Evolutionary conservation across 192 early-diverging fungal species (phyloP), one percentile per base, ranked within the genome.

Genomic region (Gonapodya sp.): DNA sequence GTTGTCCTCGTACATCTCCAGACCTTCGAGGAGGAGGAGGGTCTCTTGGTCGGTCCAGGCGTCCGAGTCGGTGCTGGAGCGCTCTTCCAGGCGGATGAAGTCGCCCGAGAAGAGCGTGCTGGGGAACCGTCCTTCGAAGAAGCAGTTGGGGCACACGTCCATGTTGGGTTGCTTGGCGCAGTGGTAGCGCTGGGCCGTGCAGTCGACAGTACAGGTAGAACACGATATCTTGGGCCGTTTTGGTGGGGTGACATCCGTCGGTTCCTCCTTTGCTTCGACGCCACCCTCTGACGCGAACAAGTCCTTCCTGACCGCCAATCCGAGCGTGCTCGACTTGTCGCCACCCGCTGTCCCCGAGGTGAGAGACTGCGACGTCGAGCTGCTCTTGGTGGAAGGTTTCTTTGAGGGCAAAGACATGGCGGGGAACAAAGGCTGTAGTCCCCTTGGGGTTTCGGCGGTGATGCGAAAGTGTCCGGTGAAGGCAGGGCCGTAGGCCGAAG

Each of bases 391-490:
- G n/a, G n/a, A n/a, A n/a, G n/a, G n/a, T n/a, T n/a, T n/a, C 24
- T 64, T 64, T 8, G 46, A 8, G 46, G 46, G 8, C 8, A 64
- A 24, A 8, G 46, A 8, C 46, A 64, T 64, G 8, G 46, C 46
- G 8, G 46, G 94, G 79, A 90, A 90, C 85, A 97, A 94, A 1
- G 98, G 97, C 79, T 95, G 91, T 30, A 99, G 87, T 0, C 97
- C 97, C 77, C 94, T 89, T 31, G 95, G 96, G 1, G 98, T 97
- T 79, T 98, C 96, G 16, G 96, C 97, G 14, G 94, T 95, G n/a
- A 98, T 88, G 35, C 95, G 91, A 88, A 96, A 99, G 81, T 98
- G 96, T n/a, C 96, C 98, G 14, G 95, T 97, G 80, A 97, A 98
- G 0, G 95, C 89, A n/a, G 98, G 97, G 0, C 94, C 95, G 18